Conservation (phyloP, 768 basidiomycete species). For the Lanmaoa rubissima region DNA sequence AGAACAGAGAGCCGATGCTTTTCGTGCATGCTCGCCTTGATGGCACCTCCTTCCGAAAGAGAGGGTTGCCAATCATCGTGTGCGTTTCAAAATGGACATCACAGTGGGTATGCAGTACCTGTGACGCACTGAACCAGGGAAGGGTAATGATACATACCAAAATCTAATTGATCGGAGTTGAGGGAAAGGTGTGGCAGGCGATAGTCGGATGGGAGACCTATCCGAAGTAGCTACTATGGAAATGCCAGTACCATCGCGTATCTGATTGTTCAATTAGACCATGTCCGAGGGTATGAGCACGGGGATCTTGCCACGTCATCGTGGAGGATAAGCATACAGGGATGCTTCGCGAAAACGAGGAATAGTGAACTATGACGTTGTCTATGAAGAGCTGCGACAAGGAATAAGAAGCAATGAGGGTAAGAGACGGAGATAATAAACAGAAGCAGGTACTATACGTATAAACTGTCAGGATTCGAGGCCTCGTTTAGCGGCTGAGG, state of each 20-base stretch:
- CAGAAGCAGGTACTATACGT: too few relatives aligned
- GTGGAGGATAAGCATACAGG: neutral
- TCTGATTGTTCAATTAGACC: neutral
- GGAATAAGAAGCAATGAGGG: neutral
- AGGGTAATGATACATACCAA: neutral
- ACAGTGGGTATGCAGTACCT: too few relatives aligned
- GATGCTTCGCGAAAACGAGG: neutral
- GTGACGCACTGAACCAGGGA: too few relatives aligned
- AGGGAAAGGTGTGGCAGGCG: neutral
- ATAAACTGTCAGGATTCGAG: neutral
- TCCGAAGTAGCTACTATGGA: neutral
- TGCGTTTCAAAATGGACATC: too few relatives aligned
- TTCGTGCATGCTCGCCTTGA: too few relatives aligned
- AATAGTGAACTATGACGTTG: neutral
- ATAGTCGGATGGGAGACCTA: neutral
- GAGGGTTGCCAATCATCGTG: too few relatives aligned
- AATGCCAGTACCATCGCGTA: too few relatives aligned
- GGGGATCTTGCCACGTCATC: neutral
- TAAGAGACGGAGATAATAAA: too few relatives aligned
- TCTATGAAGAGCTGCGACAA: neutral
- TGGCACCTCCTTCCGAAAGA: too few relatives aligned
- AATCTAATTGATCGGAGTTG: neutral
- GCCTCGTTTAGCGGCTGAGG: neutral
- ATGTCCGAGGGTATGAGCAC: neutral
- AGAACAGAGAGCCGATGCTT: too few relatives aligned